A percentile compares a stretch with the other conserved stretches of the same genome.
Evolutionary conservation across 176 grass and related monocot species (phyloP).

Genomic region (Musa itinerans): DNA sequence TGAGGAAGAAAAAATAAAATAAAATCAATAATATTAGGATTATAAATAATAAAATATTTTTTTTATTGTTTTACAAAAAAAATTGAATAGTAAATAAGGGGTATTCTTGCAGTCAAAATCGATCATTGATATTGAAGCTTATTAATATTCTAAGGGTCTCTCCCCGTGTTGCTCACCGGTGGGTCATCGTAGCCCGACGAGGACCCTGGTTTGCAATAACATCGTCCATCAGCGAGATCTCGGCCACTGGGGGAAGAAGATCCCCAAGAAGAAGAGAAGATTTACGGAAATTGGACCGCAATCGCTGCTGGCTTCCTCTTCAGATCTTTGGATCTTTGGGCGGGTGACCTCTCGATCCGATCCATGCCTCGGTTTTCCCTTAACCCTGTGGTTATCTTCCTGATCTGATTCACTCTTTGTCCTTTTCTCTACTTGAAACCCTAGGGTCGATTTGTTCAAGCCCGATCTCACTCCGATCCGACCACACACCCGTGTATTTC

Average conservation of each 20-base stretch:
- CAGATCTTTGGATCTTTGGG: background rate
- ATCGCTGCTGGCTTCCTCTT: background rate
- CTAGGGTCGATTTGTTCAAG: background rate
- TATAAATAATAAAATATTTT: too few relatives aligned
- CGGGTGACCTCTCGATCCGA: background rate
- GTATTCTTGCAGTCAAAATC: too few relatives aligned
- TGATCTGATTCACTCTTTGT: background rate
- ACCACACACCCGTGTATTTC: background rate
- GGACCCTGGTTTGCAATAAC: background rate
- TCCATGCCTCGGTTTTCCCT: background rate
- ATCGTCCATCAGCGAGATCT: background rate
- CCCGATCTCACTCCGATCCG: background rate
- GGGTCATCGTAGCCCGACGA: too few relatives aligned
- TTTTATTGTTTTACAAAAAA: too few relatives aligned
- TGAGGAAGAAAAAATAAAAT: too few relatives aligned
- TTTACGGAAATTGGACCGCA: background rate
- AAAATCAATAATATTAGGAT: too few relatives aligned
- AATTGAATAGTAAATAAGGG: too few relatives aligned
- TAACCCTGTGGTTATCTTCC: background rate
- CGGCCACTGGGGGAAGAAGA: background rate
- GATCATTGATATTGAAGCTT: too few relatives aligned
- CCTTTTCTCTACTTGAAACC: background rate
- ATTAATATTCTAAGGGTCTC: too few relatives aligned
- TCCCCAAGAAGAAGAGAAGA: background rate
- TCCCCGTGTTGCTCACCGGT: too few relatives aligned